Conservation (phyloP, 257 asterid genomes). For the Perilla frutescens region DNA sequence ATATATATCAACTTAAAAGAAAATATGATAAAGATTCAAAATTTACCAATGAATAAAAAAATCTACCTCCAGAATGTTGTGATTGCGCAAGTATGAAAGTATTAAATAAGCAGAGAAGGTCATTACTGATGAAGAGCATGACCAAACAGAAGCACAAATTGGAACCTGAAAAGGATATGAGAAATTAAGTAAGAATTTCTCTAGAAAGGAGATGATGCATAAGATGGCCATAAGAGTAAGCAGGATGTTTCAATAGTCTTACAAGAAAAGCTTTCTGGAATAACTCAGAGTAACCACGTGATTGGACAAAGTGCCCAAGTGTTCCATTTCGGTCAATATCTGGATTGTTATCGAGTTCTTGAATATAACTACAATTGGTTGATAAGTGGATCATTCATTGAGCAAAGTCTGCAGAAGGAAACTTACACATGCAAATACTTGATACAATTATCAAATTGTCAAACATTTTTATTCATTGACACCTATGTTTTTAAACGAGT, state of each 20-base stretch:
- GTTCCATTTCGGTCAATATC: slow-evolving; percentile 68
- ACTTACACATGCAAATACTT: not conserved
- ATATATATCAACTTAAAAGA: not conserved
- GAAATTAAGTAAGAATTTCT: not conserved
- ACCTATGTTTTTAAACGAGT: too few relatives aligned
- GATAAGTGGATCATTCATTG: not conserved
- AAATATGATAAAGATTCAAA: not conserved
- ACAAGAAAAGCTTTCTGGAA: slow-evolving; percentile 77
- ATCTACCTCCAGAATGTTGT: slow-evolving; percentile 64
- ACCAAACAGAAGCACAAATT: slow-evolving; percentile 74
- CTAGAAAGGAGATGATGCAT: not conserved
- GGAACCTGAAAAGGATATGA: slow-evolving; percentile 39
- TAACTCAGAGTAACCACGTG: slow-evolving; percentile 70
- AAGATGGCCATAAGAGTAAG: not conserved
- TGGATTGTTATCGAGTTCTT: slow-evolving; percentile 65
- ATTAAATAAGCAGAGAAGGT: slow-evolving; percentile 66
- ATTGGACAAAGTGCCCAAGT: slow-evolving; percentile 53
- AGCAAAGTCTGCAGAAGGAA: not conserved
- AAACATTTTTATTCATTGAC: too few relatives aligned
- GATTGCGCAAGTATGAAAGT: slow-evolving; percentile 68
- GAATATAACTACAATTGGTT: slow-evolving; percentile 56
- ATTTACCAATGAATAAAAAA: not conserved
- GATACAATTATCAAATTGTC: not conserved
- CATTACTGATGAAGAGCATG: slow-evolving; percentile 63
- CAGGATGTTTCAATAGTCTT: slow-evolving; percentile 36